A percentile compares a stretch with the other conserved stretches of the same genome.
Conservation (phyloP, 305 asterid genomes). For the Solanum hybrid region DNA sequence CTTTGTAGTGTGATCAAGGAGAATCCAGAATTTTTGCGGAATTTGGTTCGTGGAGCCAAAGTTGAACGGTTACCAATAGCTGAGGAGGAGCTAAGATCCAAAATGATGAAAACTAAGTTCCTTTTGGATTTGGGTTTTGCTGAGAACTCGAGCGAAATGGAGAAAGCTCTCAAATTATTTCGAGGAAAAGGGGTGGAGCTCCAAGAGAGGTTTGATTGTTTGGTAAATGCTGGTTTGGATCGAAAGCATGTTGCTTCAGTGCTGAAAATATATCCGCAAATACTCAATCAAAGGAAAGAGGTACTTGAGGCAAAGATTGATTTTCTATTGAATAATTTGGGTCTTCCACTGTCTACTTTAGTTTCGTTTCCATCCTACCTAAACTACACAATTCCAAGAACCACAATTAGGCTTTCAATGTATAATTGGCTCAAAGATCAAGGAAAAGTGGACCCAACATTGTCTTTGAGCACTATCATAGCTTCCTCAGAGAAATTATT, state of each 20-base stretch:
- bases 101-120: conserved; percentile 42
- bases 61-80: conserved; percentile 17
- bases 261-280: conserved; percentile 49
- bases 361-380: conserved; percentile 38
- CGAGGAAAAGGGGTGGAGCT: conserved; percentile 65
- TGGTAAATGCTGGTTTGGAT: conserved; percentile 47
- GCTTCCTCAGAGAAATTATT: conserved; percentile 44
- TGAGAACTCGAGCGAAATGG: conserved; percentile 53
- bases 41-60: conserved; percentile 40
- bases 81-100: conserved; percentile 20
- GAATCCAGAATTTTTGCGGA: conserved; percentile 46
- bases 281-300: conserved; percentile 57
- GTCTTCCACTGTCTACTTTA: conserved; percentile 40
- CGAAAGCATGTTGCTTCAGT: conserved; percentile 35
- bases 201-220: conserved; percentile 65
- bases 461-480: conserved; percentile 63
- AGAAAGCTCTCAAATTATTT: conserved; percentile 39
- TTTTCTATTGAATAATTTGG: conserved; percentile 45
- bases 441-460: conserved; percentile 26
- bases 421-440: conserved; percentile 58
- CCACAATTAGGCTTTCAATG: conserved; percentile 49
- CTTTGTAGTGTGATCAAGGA: conserved; percentile 43
- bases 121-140: conserved; percentile 53
- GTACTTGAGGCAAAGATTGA: conserved; percentile 40
- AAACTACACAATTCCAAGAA: conserved; percentile 44